Evolutionary conservation across 1,139 yeast genomes (phyloP).

Genomic region (Arxiozyma slooffiae): DNA sequence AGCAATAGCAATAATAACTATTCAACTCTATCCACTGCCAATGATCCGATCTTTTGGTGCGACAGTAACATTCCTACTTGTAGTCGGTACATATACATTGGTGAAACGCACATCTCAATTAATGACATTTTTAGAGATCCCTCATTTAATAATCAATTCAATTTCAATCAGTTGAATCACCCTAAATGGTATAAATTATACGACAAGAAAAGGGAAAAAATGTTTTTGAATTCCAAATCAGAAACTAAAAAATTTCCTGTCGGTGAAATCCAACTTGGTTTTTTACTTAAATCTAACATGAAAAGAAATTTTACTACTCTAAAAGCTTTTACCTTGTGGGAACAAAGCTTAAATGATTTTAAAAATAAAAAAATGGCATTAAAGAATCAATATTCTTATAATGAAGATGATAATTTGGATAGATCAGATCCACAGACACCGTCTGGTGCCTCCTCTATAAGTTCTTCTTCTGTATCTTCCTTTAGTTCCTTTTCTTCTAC

Average conservation of each 20-base stretch:
- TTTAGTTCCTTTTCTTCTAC: neutral
- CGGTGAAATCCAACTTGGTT: conserved; percentile 24
- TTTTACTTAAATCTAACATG: conserved; percentile 14
- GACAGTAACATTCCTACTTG: neutral
- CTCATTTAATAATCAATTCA: conserved; percentile 9
- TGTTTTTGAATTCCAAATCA: conserved; percentile 7
- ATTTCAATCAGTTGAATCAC: conserved; percentile 1
- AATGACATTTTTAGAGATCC: conserved; percentile 20
- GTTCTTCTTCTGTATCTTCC: neutral
- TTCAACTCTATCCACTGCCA: neutral
- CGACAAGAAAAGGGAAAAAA: conserved; percentile 20
- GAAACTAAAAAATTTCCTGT: conserved; percentile 10
- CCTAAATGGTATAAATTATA: conserved; percentile 22
- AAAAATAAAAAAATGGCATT: conserved; percentile 4
- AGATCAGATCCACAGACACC: neutral
- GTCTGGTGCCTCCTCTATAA: neutral
- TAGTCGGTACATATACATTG: conserved; percentile 19
- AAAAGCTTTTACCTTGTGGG: conserved; percentile 21
- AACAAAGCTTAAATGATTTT: conserved; percentile 7
- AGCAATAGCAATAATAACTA: neutral
- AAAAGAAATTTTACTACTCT: conserved; percentile 12
- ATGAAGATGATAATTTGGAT: neutral
- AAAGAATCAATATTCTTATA: conserved; percentile 2
- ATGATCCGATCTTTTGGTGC: neutral
- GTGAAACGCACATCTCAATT: conserved; percentile 25